Base-by-base conservation (phyloP, 2,329 filamentous ascomycete species). In the Daldinia sp. region DNA sequence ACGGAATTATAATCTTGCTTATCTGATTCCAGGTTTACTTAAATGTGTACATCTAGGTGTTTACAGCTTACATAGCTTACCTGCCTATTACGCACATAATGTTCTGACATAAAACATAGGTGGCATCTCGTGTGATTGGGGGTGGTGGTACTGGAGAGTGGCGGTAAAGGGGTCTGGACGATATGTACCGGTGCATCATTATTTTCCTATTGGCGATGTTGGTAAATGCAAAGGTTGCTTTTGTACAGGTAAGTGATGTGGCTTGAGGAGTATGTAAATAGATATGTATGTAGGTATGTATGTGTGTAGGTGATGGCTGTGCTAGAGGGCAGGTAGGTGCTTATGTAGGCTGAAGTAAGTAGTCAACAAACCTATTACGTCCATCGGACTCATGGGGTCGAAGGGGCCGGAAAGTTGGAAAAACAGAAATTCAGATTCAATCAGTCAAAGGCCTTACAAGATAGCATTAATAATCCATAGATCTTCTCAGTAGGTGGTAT, bases 71-170 rank as follows among this genome's bases (percentile, higher is more conserved):
- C 20, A 23, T 20, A 46, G 20, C 12, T 50, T 51, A 51, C 46
- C 28, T 51, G 26, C 26, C 13, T 51, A 20, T 20, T 51, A 51
- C 46, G 46, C 46, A 50, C 26, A 50, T 50, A 30, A 50, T 50
- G 46, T 50, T 50, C 46, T 50, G 46, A 50, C 46, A 50, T 50
- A 20, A 18, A 44, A 35, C 6, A 9, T 9, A 35, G 33, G 33
- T 35, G 10, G 30, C 23, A n/a, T 33, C 7, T 51, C 6, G 7
- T 18, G 15, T 33, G 9, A 33, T 33, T 18, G 46, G 13, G 44
- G 18, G 3, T n/a, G 18, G 3, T n/a, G 37, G 20, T 42, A n/a
- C 41, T 23, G 44, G 13, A 9, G 46, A 33, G 26, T 51, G 26
- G 46, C 46, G 46, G 46, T 51, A 33, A 33, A 35, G 33, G 46